These are phyloP conservation scores for Suillus lakei DNA, from an alignment of 768 basidiomycete species.

Conservation along the genomic window DNA sequence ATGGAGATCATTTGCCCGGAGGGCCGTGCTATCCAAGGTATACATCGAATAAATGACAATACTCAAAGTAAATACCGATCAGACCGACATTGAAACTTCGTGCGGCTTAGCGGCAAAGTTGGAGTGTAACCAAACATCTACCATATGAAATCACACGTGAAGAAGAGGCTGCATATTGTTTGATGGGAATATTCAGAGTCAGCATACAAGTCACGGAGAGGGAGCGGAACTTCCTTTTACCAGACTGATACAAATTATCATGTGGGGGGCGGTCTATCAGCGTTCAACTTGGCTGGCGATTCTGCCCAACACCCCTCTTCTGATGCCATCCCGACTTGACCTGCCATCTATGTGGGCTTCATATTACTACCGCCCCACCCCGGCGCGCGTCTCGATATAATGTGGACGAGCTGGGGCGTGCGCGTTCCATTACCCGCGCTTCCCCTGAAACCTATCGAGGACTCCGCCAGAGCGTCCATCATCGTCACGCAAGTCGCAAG, in stretches of 20 bases:
- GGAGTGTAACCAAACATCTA: too few species aligned
- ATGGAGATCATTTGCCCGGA: too few species aligned
- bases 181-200: constrained; percentile 17
- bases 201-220: constrained; percentile 15
- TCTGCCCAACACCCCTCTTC: background rate
- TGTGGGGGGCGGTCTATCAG: background rate
- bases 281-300: background rate
- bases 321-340: background rate
- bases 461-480: background rate
- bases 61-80: too few species aligned
- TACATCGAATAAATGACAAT: too few species aligned
- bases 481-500: background rate
- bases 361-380: background rate
- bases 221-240: constrained; percentile 1
- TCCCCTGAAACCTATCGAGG: background rate
- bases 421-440: background rate
- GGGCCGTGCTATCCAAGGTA: too few species aligned
- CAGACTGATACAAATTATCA: constrained; percentile 1
- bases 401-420: background rate
- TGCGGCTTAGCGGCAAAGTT: too few species aligned
- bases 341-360: background rate
- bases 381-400: background rate
- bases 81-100: too few species aligned
- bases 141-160: constrained; percentile 15
- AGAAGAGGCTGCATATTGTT: constrained; percentile 17